Evolutionary conservation across 208 protist species (phyloP).

Genomic region (Leishmania guyanensis): DNA sequence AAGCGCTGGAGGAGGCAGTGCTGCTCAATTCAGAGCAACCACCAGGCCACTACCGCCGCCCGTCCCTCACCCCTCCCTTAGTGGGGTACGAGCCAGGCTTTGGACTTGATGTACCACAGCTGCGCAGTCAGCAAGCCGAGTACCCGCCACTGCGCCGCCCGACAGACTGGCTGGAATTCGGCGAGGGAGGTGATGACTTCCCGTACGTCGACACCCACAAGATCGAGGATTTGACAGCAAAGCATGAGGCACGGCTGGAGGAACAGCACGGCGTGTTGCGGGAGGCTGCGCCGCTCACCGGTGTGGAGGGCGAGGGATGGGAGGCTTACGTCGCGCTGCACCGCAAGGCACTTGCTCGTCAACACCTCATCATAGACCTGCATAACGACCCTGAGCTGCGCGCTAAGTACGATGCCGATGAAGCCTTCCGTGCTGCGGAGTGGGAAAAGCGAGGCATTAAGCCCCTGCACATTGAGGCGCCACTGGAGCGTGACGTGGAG

Average conservation of each 20-base stretch:
- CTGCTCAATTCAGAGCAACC: constrained; percentile 79
- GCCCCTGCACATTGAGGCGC: constrained; percentile 50
- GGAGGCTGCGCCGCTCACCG: constrained; percentile 69
- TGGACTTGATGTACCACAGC: constrained; percentile 86
- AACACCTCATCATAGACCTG: constrained; percentile 84
- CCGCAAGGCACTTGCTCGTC: constrained; percentile 76
- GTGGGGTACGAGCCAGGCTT: constrained; percentile 85
- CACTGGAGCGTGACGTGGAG: constrained; percentile 35
- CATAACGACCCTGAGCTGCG: constrained; percentile 62
- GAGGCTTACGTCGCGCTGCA: constrained; percentile 85
- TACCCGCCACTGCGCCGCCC: constrained; percentile 68
- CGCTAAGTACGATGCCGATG: constrained; percentile 58
- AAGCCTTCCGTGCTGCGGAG: constrained; percentile 50
- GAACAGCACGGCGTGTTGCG: constrained; percentile 66
- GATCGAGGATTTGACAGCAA: constrained; percentile 61
- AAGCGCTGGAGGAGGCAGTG: constrained; percentile 65
- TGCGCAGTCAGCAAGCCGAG: constrained; percentile 70
- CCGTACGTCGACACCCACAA: constrained; percentile 67
- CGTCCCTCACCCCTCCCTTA: constrained; percentile 78
- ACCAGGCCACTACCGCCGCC: constrained; percentile 64
- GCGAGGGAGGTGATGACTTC: constrained; percentile 35
- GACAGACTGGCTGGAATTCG: constrained; percentile 56
- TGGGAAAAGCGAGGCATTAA: constrained; percentile 66
- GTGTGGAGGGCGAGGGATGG: constrained; percentile 85
- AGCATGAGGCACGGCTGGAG: constrained; percentile 44